A percentile compares a stretch with the other conserved stretches of the same genome.
Evolutionary conservation across 2,329 filamentous ascomycete genomes (phyloP).

Genomic region (Apiospora hydei): DNA sequence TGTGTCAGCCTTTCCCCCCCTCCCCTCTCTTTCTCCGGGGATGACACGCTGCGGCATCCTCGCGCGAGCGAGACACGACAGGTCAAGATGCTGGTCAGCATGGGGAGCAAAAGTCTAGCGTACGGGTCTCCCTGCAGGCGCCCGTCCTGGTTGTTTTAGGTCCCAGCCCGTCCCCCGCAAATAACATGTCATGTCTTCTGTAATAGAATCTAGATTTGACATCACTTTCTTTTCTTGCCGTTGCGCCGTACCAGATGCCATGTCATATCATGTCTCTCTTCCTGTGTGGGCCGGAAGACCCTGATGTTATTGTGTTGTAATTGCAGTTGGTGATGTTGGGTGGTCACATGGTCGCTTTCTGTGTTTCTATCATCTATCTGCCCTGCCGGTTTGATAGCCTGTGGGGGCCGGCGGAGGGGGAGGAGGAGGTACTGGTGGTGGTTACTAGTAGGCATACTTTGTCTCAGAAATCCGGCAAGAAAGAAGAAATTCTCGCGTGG

Average conservation of each 20-base stretch:
- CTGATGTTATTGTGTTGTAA: neutral
- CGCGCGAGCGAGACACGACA: slow-evolving; percentile 19
- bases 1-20: neutral
- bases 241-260: neutral
- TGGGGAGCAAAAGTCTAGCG: neutral
- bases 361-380: neutral
- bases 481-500: slow-evolving; percentile 19
- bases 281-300: neutral
- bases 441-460: neutral
- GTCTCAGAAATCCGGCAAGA: neutral
- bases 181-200: neutral
- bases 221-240: neutral
- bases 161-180: slow-evolving; percentile 9
- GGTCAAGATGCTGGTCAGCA: neutral
- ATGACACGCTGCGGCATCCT: neutral
- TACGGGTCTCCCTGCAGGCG: slow-evolving; percentile 8
- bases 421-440: neutral
- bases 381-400: neutral
- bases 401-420: neutral
- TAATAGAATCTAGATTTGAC: neutral
- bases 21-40: neutral
- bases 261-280: neutral
- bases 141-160: slow-evolving; percentile 8
- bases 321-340: neutral
- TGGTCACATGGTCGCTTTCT: neutral